Conservation (phyloP, 1,139 yeast genomes). For the Pichia cactophila region DNA sequence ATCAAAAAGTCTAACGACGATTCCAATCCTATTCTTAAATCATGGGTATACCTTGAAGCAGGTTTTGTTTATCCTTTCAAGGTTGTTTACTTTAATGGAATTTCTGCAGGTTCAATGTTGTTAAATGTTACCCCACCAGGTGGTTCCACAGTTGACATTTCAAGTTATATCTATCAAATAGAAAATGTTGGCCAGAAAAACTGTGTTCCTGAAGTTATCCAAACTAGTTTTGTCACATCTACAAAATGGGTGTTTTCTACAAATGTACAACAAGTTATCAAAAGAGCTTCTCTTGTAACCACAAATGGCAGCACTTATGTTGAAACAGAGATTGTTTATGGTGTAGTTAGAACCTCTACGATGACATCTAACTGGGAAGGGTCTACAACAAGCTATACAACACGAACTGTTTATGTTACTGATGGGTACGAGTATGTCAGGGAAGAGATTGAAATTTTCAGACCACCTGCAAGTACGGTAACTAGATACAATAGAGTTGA, state of each 20-base stretch:
- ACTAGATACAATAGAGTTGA: too few species aligned
- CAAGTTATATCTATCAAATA: constrained; percentile 9
- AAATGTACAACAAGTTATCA: background rate
- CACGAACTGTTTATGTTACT: background rate
- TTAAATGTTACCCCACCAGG: constrained; percentile 17
- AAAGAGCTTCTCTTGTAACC: constrained; percentile 1
- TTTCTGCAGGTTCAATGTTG: constrained; percentile 7
- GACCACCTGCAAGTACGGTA: background rate
- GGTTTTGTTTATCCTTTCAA: constrained; percentile 25
- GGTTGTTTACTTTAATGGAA: constrained; percentile 18
- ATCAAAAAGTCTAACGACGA: background rate
- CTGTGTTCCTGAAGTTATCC: constrained; percentile 7
- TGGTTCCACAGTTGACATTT: constrained; percentile 5
- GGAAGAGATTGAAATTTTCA: background rate
- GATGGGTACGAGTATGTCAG: background rate
- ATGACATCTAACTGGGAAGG: constrained; percentile 4
- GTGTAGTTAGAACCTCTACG: constrained; percentile 1
- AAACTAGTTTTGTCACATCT: constrained; percentile 1
- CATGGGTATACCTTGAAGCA: constrained; percentile 12
- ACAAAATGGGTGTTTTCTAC: constrained; percentile 2
- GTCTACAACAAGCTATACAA: background rate
- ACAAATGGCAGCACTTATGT: constrained; percentile 3
- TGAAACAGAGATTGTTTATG: constrained; percentile 3
- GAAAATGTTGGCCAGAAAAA: background rate
- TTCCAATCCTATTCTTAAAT: background rate